phyloP scores from a whole-genome alignment of 345 rosid species.

The Aquilaria sinensis region DNA sequence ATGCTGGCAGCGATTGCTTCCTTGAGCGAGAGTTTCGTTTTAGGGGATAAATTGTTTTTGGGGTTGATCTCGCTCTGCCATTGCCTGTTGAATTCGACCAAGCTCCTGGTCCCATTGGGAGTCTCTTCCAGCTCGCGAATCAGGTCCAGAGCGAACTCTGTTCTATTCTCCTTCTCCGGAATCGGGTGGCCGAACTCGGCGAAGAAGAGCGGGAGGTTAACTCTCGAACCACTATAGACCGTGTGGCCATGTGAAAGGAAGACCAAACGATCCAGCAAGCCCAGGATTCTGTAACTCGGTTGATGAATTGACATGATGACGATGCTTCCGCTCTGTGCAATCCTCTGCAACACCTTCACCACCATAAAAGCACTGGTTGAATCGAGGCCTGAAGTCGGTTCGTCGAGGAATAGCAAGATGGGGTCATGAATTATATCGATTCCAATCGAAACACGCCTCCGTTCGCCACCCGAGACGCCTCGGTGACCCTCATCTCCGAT shows the following conservation, averaged over 20 bases:
- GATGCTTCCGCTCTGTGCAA: slow-evolving; percentile 84
- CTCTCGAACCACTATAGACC: slow-evolving; percentile 65
- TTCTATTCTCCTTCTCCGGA: slow-evolving; percentile 76
- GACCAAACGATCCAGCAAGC: slow-evolving; percentile 63
- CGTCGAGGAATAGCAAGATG: slow-evolving; percentile 78
- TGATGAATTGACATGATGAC: slow-evolving; percentile 95
- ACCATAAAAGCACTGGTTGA: slow-evolving; percentile 96
- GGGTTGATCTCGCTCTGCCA: slow-evolving; percentile 40
- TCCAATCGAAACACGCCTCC: slow-evolving; percentile 86
- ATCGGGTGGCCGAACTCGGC: slow-evolving; percentile 75
- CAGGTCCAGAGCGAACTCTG: slow-evolving; percentile 81
- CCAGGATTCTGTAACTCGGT: slow-evolving; percentile 83
- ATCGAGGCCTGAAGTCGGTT: slow-evolving; percentile 93
- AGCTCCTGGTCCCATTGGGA: slow-evolving; percentile 51
- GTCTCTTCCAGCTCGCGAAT: slow-evolving; percentile 81
- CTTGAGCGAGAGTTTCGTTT: slow-evolving; percentile 40
- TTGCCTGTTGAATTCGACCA: slow-evolving; percentile 71
- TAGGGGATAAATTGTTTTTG: slow-evolving; percentile 6
- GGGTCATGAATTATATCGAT: slow-evolving; percentile 81
- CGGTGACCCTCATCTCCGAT: slow-evolving; percentile 96
- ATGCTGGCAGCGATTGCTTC: slow-evolving; percentile 79
- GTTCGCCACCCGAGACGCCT: slow-evolving; percentile 91
- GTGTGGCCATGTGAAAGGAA: slow-evolving; percentile 81
- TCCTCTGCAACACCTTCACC: slow-evolving; percentile 79
- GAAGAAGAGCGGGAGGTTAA: slow-evolving; percentile 52